Percentiles rank a stretch among this genome's conserved stretches.
phyloP scores from a whole-genome alignment of 2,329 filamentous ascomycete genomes.

The Tolypocladium album region DNA sequence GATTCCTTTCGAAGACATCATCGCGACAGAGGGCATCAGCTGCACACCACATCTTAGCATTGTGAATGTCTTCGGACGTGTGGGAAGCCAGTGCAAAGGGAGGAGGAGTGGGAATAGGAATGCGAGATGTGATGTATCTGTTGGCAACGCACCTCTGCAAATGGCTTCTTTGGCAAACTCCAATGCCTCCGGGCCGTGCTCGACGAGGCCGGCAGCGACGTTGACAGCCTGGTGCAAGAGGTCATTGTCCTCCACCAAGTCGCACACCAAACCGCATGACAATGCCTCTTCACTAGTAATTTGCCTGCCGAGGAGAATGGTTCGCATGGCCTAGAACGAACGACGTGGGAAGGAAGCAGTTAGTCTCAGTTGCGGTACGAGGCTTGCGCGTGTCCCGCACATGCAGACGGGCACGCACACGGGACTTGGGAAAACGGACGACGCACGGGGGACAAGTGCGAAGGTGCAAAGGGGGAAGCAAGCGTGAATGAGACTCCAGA shows the following conservation, averaged over 20 bases:
- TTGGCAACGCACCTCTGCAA: conserved; percentile 12
- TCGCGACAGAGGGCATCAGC: conserved; percentile 16
- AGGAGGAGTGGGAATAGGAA: background rate
- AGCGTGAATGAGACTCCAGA: background rate
- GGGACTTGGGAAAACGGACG: background rate
- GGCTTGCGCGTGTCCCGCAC: conserved; percentile 1
- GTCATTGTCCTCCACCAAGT: conserved; percentile 13
- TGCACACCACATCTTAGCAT: conserved; percentile 1
- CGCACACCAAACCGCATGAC: conserved; percentile 14
- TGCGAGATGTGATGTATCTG: background rate
- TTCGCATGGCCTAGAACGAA: conserved; percentile 15
- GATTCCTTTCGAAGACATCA: conserved; percentile 20
- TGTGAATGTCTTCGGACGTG: background rate
- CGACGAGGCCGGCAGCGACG: conserved; percentile 11
- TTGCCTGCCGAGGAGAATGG: conserved; percentile 14
- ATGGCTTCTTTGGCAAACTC: conserved; percentile 18
- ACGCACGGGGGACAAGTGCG: background rate
- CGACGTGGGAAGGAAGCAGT: background rate
- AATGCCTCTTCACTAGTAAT: conserved; percentile 15
- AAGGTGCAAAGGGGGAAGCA: background rate
- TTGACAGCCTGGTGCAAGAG: conserved; percentile 14
- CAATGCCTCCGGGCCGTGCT: conserved; percentile 12
- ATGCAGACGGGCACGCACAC: background rate
- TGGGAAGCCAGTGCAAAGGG: background rate
- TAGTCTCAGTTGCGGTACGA: background rate